Base-by-base conservation (phyloP, 176 grass and related monocot species). In the Zea mays region DNA sequence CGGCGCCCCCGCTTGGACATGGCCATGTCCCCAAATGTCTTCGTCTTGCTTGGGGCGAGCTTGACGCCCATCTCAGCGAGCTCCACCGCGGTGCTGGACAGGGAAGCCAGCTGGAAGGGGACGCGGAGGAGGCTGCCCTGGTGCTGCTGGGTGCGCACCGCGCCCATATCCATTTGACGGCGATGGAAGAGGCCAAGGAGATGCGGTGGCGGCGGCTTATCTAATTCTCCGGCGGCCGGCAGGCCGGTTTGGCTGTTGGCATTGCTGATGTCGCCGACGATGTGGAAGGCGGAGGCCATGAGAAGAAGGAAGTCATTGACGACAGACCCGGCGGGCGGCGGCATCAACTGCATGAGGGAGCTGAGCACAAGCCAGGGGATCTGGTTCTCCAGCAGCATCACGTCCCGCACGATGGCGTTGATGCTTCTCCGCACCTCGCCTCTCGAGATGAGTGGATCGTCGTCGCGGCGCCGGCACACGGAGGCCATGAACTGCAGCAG, bases 371-470 rank as follows among this genome's bases (percentile, higher is more conserved):
- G 0, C 77, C 63, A 79, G 1, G 76, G 76, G 17, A 79, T 0
- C 76, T 79, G 76, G 62, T 79, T 67, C 76, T 79, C 76, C 1
- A 79, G 34, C 14, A 79, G 38, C 60, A 79, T 3, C 2, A 79
- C 4, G 47, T 79, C 76, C 6, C 73, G 10, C 10, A 19, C 55
- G 10, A 75, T 62, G 55, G n/a, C 37, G 17, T 74, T 5, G 37
- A 59, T 7, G 2, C 41, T 7, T 1, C 20, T 47, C 39, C 47
- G 41, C 56, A 62, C 41, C 57, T 76, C 73, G 11, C 20, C 1
- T 41, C 20, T 62, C 3, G n/a, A 13, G n/a, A 47, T 47, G 16
- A 46, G n/a, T 2, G 38, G 39, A 7, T 46, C 66, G 2, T 10
- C 44, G 44, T 9, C 46, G 46, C 1, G 8, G 46, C 10, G 2